phyloP scores from a whole-genome alignment of 495 filamentous ascomycete genomes.

The Patellaria atrata region DNA sequence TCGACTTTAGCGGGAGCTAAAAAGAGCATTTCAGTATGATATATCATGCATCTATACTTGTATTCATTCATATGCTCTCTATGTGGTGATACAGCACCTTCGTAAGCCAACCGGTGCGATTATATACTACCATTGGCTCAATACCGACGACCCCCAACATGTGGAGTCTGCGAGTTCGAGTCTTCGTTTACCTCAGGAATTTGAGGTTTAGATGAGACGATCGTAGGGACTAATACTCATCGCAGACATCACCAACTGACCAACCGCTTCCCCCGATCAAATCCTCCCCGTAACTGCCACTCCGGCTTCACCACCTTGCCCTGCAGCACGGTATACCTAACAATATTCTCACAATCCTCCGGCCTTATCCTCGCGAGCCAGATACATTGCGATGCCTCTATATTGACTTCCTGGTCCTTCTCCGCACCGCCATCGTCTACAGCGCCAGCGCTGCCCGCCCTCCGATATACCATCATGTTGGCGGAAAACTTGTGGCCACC shows the following conservation, averaged over 20 bases:
- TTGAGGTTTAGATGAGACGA: too few relatives aligned
- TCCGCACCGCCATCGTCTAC: slow-evolving; percentile 13
- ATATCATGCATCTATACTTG: too few relatives aligned
- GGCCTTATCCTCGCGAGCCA: slow-evolving; percentile 84
- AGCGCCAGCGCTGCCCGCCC: slow-evolving; percentile 36
- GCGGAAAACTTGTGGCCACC: slow-evolving; percentile 90
- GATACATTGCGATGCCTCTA: slow-evolving; percentile 70
- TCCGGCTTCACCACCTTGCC: slow-evolving; percentile 87
- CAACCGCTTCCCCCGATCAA: slow-evolving; percentile 64
- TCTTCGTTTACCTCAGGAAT: too few relatives aligned
- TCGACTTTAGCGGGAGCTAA: too few relatives aligned
- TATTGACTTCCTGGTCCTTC: slow-evolving; percentile 27
- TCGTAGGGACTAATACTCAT: too few relatives aligned
- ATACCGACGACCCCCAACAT: too few relatives aligned
- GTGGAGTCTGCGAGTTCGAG: too few relatives aligned
- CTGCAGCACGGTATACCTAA: slow-evolving; percentile 77
- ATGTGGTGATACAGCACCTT: too few relatives aligned
- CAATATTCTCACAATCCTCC: slow-evolving; percentile 88
- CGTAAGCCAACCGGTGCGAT: too few relatives aligned
- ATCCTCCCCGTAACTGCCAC: slow-evolving; percentile 73
- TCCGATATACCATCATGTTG: slow-evolving; percentile 81
- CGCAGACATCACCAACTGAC: slow-evolving; percentile 65
- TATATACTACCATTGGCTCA: too few relatives aligned
- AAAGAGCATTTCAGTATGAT: too few relatives aligned
- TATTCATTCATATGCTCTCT: too few relatives aligned